phyloP scores from a whole-genome alignment of 179 eudicot species.

The Vitellaria paradoxa region DNA sequence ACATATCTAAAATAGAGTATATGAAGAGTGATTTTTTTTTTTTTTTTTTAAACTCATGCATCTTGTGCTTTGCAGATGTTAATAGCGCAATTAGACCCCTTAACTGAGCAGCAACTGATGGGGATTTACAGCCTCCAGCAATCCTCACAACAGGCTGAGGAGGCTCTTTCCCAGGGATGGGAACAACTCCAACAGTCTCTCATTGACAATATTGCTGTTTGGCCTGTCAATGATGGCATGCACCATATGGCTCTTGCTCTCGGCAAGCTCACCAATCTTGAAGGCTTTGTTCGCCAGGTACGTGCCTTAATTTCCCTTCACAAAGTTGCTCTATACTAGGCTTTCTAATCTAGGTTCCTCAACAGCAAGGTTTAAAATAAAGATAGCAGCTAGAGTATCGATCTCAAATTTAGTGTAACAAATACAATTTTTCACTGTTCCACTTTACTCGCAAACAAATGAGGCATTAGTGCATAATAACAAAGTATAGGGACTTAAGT shows the following conservation, averaged over 20 bases:
- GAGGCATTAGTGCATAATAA: too few relatives aligned
- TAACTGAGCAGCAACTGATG: slow-evolving; percentile 89
- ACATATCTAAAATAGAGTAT: not conserved
- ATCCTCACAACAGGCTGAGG: slow-evolving; percentile 92
- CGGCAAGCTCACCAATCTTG: slow-evolving; percentile 89
- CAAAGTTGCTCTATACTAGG: not conserved
- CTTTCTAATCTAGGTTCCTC: too few relatives aligned
- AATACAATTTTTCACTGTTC: too few relatives aligned
- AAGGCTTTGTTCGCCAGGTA: slow-evolving; percentile 98
- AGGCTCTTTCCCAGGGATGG: slow-evolving; percentile 80
- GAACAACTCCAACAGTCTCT: slow-evolving; percentile 90
- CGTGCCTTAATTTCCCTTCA: not conserved
- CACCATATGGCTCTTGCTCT: slow-evolving; percentile 94
- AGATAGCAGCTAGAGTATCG: too few relatives aligned
- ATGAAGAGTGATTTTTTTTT: not conserved
- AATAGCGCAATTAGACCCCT: slow-evolving; percentile 67
- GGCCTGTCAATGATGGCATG: slow-evolving; percentile 56
- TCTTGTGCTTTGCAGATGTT: slow-evolving; percentile 47
- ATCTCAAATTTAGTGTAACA: too few relatives aligned
- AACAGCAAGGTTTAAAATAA: not conserved
- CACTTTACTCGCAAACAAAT: too few relatives aligned
- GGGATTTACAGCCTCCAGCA: slow-evolving; percentile 89
- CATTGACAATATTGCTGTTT: slow-evolving; percentile 62
- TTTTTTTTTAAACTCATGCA: not conserved
- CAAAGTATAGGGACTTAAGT: too few relatives aligned